phyloP scores from a whole-genome alignment of 345 rosid species.

The Hibiscus syriacus region DNA sequence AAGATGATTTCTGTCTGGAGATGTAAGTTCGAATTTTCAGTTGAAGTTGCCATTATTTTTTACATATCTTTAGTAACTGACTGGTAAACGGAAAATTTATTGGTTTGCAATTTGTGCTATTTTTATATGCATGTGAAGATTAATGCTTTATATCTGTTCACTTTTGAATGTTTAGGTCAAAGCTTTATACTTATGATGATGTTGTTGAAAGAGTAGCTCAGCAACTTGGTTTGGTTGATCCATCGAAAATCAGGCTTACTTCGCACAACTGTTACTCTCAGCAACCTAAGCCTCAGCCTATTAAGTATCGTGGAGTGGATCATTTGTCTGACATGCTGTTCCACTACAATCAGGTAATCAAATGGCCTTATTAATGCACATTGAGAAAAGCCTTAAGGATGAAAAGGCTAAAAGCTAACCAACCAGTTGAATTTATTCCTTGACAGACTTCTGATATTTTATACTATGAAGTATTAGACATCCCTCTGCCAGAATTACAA shows the following conservation, averaged over 20 bases:
- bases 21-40: constrained; percentile 48
- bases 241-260: constrained; percentile 64
- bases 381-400: background rate
- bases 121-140: constrained; percentile 2
- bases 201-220: constrained; percentile 73
- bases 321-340: constrained; percentile 79
- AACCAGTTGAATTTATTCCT: constrained; percentile 8
- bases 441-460: constrained; percentile 77
- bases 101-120: background rate
- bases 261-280: constrained; percentile 69
- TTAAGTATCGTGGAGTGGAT: constrained; percentile 61
- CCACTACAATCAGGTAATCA: constrained; percentile 79
- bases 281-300: constrained; percentile 69
- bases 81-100: background rate
- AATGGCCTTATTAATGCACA: background rate
- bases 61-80: background rate
- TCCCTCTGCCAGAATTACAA: constrained; percentile 94
- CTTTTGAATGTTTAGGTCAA: constrained; percentile 51
- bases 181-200: constrained; percentile 81
- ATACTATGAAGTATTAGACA: constrained; percentile 92
- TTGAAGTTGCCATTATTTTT: background rate
- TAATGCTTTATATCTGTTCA: background rate
- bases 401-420: constrained; percentile 7
- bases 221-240: constrained; percentile 56
- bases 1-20: constrained; percentile 84